Evolutionary conservation across 1,284 basidiomycete species (phyloP).

Genomic region (Athelia psychrophila): DNA sequence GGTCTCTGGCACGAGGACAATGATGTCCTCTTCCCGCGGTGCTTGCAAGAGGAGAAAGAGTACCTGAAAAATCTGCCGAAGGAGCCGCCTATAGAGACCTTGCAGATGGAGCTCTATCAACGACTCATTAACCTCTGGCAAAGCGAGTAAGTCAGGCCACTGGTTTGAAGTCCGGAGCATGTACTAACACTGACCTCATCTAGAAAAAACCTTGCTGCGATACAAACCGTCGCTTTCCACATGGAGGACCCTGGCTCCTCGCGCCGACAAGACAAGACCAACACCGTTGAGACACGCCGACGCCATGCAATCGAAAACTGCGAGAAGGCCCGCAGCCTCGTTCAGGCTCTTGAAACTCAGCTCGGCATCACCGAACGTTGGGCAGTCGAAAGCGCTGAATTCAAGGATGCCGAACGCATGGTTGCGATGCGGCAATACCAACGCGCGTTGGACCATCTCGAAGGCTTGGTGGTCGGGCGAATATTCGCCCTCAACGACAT

Average conservation of each 20-base stretch:
- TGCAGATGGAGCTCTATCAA: slow-evolving; percentile 4
- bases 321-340: background rate
- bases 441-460: slow-evolving; percentile 8
- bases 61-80: slow-evolving; percentile 1
- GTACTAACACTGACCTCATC: too few relatives aligned
- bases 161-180: too few relatives aligned
- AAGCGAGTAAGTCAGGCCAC: background rate
- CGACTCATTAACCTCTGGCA: background rate
- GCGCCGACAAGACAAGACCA: too few relatives aligned
- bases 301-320: background rate
- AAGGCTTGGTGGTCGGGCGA: slow-evolving; percentile 7
- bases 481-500: slow-evolving; percentile 10
- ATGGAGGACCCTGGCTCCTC: too few relatives aligned
- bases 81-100: slow-evolving; percentile 2
- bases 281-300: background rate
- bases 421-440: slow-evolving; percentile 2
- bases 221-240: too few relatives aligned
- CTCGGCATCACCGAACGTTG: slow-evolving; percentile 2
- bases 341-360: background rate
- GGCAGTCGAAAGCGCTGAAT: slow-evolving; percentile 2
- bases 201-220: too few relatives aligned
- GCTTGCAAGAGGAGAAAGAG: slow-evolving; percentile 1
- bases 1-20: background rate
- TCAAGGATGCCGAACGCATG: slow-evolving; percentile 1
- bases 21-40: background rate